Percentiles rank a stretch among this genome's conserved stretches.
Conservation (phyloP, 345 rosid species). For the Zanthoxylum bungeanum region DNA sequence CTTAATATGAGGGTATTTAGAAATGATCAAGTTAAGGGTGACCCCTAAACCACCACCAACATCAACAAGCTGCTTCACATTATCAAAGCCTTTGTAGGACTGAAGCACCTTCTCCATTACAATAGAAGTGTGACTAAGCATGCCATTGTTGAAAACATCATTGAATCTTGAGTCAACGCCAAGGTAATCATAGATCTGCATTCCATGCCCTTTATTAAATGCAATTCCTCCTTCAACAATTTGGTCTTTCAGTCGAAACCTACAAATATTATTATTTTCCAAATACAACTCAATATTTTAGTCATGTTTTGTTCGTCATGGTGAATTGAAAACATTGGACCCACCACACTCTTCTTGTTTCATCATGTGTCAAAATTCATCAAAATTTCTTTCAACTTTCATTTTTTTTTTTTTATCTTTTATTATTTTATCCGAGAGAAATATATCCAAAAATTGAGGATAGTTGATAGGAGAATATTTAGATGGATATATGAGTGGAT, state of each 20-base stretch:
- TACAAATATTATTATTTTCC: background rate
- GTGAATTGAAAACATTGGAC: background rate
- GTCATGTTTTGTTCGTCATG: background rate
- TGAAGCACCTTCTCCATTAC: background rate
- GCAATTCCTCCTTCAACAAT: too few relatives aligned
- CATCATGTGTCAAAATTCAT: too few relatives aligned
- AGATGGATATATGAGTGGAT: too few relatives aligned
- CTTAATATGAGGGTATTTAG: conserved; percentile 38
- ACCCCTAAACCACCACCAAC: too few relatives aligned
- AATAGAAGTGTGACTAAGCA: background rate
- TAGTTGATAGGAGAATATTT: too few relatives aligned
- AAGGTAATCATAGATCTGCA: background rate
- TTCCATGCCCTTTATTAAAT: background rate
- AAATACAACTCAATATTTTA: too few relatives aligned
- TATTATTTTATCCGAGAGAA: too few relatives aligned
- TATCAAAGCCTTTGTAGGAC: background rate
- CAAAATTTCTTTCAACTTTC: too few relatives aligned
- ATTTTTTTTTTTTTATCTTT: too few relatives aligned
- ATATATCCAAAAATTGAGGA: too few relatives aligned
- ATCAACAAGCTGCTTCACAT: too few relatives aligned
- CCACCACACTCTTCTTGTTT: too few relatives aligned
- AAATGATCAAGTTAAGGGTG: conserved; percentile 24
- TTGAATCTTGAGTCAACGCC: background rate
- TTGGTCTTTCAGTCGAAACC: background rate
- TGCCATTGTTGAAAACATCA: background rate